Conservation (phyloP, 768 basidiomycete species). For the Suillus variegatus region DNA sequence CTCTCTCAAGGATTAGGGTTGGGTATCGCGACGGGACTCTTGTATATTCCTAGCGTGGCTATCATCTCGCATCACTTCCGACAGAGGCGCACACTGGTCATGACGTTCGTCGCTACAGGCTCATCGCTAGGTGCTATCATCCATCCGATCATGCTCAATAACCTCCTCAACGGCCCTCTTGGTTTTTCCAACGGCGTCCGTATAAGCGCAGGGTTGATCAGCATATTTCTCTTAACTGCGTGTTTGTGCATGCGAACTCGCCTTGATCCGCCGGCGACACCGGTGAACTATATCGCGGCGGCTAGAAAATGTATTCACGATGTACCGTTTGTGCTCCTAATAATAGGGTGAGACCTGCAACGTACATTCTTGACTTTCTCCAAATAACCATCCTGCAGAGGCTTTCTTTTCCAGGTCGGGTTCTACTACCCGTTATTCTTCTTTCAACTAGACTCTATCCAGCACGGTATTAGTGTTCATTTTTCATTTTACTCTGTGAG, state of each 20-base stretch:
- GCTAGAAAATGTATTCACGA: slow-evolving; percentile 25
- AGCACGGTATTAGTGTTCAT: slow-evolving; percentile 42
- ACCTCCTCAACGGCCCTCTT: neutral
- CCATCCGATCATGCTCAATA: neutral
- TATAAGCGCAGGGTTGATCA: neutral
- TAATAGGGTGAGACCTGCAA: slow-evolving; percentile 18
- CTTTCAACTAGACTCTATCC: slow-evolving; percentile 55
- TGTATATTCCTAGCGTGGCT: slow-evolving; percentile 45
- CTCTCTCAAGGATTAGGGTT: slow-evolving; percentile 46
- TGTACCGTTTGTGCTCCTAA: slow-evolving; percentile 23
- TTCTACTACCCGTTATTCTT: slow-evolving; percentile 56
- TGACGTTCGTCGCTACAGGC: neutral
- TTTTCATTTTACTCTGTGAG: slow-evolving; percentile 58
- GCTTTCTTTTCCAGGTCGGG: slow-evolving; percentile 14
- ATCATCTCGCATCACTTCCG: slow-evolving; percentile 48
- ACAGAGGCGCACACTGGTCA: slow-evolving; percentile 19
- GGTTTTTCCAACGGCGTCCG: neutral
- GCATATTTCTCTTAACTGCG: neutral
- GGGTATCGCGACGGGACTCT: slow-evolving; percentile 44
- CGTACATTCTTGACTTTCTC: neutral
- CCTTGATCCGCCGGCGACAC: neutral
- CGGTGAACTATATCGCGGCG: slow-evolving; percentile 14
- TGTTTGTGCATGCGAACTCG: neutral
- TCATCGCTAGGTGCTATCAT: neutral
- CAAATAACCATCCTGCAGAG: slow-evolving; percentile 8